Percentiles rank a stretch among this genome's conserved stretches.
These are phyloP conservation scores for Amanita thiersii DNA, from an alignment of 768 basidiomycete genomes.

Conservation along the genomic window DNA sequence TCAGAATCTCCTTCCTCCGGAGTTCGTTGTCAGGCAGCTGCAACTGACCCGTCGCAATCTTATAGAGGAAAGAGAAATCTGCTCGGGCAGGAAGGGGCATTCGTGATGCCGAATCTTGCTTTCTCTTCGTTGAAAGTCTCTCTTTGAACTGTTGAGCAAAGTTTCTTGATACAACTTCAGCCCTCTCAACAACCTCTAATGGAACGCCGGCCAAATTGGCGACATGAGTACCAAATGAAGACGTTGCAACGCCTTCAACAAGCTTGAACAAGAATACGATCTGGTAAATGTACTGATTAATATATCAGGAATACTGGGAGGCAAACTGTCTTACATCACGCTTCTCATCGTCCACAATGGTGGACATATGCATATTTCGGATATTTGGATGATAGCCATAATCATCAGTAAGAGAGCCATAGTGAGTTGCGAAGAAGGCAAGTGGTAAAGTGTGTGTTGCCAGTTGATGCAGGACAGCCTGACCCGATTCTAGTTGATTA, in stretches of 20 bases:
- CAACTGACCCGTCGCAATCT: slow-evolving; percentile 45
- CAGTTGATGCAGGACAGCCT: slow-evolving; percentile 91
- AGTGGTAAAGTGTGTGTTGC: slow-evolving; percentile 89
- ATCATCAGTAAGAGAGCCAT: slow-evolving; percentile 92
- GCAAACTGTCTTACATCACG: slow-evolving; percentile 50
- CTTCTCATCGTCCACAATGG: slow-evolving; percentile 87
- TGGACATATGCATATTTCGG: slow-evolving; percentile 93
- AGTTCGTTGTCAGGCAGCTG: slow-evolving; percentile 46
- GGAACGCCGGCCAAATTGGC: slow-evolving; percentile 94
- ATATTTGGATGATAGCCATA: slow-evolving; percentile 90
- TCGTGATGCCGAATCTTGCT: slow-evolving; percentile 39
- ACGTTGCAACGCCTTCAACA: slow-evolving; percentile 76
- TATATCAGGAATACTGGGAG: not conserved
- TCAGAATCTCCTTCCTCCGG: slow-evolving; percentile 44
- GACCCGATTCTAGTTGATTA: slow-evolving; percentile 4
- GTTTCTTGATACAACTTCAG: slow-evolving; percentile 78
- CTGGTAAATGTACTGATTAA: slow-evolving; percentile 26
- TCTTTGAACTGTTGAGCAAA: slow-evolving; percentile 87
- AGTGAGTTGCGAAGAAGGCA: slow-evolving; percentile 97
- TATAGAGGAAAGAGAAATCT: slow-evolving; percentile 78
- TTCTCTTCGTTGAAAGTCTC: slow-evolving; percentile 59
- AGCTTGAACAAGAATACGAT: slow-evolving; percentile 95
- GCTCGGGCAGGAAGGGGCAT: slow-evolving; percentile 81
- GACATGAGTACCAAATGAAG: slow-evolving; percentile 91
- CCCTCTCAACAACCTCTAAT: slow-evolving; percentile 74